Base-by-base conservation (phyloP, 176 grass and related monocot genomes). In the Oryza nivara region DNA sequence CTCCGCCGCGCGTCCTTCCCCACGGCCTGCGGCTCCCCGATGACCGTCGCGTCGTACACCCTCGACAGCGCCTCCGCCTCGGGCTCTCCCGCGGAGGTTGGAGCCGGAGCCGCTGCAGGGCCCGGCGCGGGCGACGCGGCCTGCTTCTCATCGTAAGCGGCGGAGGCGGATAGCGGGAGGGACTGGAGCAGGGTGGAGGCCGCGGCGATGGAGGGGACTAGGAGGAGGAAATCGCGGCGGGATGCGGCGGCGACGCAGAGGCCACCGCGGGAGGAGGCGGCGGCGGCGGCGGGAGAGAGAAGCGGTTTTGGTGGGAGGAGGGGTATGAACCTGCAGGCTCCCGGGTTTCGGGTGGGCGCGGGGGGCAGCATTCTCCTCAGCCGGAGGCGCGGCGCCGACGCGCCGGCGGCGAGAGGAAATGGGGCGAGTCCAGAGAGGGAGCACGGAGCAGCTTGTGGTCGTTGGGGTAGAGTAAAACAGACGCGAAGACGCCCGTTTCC, bases 21-120 rank as follows among this genome's bases (percentile, higher is more conserved):
- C 72, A 98, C 83, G 17, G 96, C 93, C 85, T 93, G 82, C 5
- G 93, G 96, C 85, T 98, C 91, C 60, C 91, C 96, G 65, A 98
- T 98, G 77, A 94, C 96, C 45, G 96, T 95, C 47, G 96, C 91
- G 44, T 98, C 96, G 34, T 98, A 98, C 49, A 98, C 84, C 88
- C 96, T 92, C 32, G 93, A 95, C 15, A 88, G 61, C 51, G 94
- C 87, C 49, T 86, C 85, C 34, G 75, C 83, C 35, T 95, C 76
- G 17, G 34, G 30, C 77, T 93, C 87, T 65, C 11, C 25, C 3
- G 79, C 84, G 1, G 80, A 79, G 10, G 82, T 10, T 2, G 78
- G 38, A 16, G 23, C 35, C 8, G 87, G 47, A 5, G 47, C 47
- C 12, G 11, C 6, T 12, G 85, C 36, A 8, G 80, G 25, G 38